Base-by-base conservation (phyloP, 2,329 filamentous ascomycete species). In the Beauveria bassiana region DNA sequence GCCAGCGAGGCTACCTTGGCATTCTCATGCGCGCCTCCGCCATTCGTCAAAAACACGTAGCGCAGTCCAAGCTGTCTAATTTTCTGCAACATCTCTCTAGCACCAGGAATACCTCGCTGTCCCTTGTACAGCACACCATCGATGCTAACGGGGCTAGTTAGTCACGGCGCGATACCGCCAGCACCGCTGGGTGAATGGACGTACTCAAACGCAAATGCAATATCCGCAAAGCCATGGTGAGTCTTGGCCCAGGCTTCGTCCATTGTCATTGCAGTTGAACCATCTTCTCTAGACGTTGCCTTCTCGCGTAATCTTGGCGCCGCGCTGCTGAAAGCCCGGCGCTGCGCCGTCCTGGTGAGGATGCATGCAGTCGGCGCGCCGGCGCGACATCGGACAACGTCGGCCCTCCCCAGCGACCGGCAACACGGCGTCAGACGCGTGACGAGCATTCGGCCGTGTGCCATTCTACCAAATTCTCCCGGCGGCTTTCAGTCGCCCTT, bases 41-140 rank as follows among this genome's bases (percentile, higher is more conserved):
- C 95, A 75, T 99, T 99, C 63, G 95, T 99, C 65, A 99, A 81
- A 40, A 99, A 85, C 69, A 99, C 93, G 76, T 96, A 98, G 14
- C 93, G 93, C 51, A 97, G 91, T 52, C 84, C 80, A 69, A 92
- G 82, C 52, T 81, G 76, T 67, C 92, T 86, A 22, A 98, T 86
- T 69, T 86, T 88, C 34, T 79, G 77, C 22, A 99, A 82, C 16
- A 92, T 83, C 69, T 90, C 81, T 1, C 85, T 79, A 1, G 95
- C 93, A 38, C 90, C 88, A 1, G 91, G 88, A 52, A 98, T 86
- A 3, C 90, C 86, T 64, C 87, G 84, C 4, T 89, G 85, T 63
- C 89, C 89, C 70, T 93, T 91, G 38, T 98, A 82, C 22, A 99
- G 84, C n/a, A 99, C 95, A 61, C 95, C 95, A 73, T 99, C 95